Conservation (phyloP, 306 rosid genomes). For the Canavalia gladiata region DNA sequence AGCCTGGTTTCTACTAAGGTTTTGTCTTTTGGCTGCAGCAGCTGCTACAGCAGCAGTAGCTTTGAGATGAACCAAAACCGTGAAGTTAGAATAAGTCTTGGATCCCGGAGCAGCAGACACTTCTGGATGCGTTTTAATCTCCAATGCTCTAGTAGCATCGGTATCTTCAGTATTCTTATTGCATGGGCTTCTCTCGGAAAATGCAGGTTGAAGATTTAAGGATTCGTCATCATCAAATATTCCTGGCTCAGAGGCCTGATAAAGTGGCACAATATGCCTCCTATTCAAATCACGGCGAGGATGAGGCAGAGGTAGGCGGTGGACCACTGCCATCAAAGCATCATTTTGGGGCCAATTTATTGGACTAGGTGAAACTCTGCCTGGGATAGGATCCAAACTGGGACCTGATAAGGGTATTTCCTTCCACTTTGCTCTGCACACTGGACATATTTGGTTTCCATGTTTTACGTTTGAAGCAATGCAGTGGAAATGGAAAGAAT, state of each 20-base stretch:
- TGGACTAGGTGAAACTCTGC: constrained; percentile 68
- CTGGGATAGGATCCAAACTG: constrained; percentile 59
- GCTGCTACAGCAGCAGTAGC: constrained; percentile 77
- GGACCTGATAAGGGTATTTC: constrained; percentile 88
- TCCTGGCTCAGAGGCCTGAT: constrained; percentile 84
- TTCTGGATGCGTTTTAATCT: constrained; percentile 80
- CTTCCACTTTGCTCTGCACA: constrained; percentile 97
- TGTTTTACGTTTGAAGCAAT: constrained; percentile 88
- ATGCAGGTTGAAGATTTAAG: constrained; percentile 62
- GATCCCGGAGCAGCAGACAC: constrained; percentile 71
- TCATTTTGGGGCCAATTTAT: constrained; percentile 82
- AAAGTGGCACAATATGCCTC: constrained; percentile 81
- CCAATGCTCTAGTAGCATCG: constrained; percentile 58
- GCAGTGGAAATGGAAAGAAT: constrained; percentile 96
- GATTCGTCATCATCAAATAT: constrained; percentile 88
- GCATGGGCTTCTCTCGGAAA: constrained; percentile 55
- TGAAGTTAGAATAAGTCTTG: constrained; percentile 64
- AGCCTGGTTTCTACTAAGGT: constrained; percentile 58
- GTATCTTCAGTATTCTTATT: constrained; percentile 51
- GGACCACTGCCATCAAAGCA: constrained; percentile 89
- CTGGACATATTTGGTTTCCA: constrained; percentile 95
- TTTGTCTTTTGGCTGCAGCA: constrained; percentile 47
- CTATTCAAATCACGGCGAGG: constrained; percentile 75
- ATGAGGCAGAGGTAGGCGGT: constrained; percentile 75
- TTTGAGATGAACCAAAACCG: constrained; percentile 87